Evolutionary conservation across 768 basidiomycete genomes (phyloP).

Genomic region (Lentinus brumalis): DNA sequence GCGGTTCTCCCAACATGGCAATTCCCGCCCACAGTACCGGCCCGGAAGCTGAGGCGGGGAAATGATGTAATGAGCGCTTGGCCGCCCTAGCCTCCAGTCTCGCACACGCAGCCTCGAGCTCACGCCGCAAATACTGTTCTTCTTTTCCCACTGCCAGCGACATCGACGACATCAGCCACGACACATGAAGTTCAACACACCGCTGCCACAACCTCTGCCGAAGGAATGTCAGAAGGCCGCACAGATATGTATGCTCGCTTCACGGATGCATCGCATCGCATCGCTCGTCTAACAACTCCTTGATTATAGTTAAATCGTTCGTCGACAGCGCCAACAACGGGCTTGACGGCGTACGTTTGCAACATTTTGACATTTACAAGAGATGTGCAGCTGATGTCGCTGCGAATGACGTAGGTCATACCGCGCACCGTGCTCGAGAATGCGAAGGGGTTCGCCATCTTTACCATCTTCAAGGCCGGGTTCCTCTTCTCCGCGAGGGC

Average conservation of each 20-base stretch:
- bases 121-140: neutral
- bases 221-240: conserved; percentile 89
- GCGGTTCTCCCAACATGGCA: neutral
- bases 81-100: neutral
- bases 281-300: conserved; percentile 6
- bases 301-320: conserved; percentile 72
- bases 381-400: neutral
- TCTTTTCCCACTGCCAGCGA: conserved; percentile 1
- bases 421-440: conserved; percentile 56
- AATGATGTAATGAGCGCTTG: conserved; percentile 16
- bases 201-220: conserved; percentile 60
- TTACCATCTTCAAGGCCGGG: conserved; percentile 77
- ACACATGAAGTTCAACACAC: conserved; percentile 52
- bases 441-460: conserved; percentile 84
- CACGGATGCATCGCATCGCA: conserved; percentile 4
- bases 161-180: neutral
- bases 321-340: conserved; percentile 81
- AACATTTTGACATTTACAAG: conserved; percentile 6
- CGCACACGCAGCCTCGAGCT: too few relatives aligned
- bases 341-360: conserved; percentile 66
- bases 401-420: conserved; percentile 44
- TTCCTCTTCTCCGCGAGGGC: conserved; percentile 76
- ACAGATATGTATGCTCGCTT: conserved; percentile 68
- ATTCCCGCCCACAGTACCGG: neutral
- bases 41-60: neutral